A percentile compares a stretch with the other conserved stretches of the same genome.
These are phyloP conservation scores for Entonaema liquescens DNA, from an alignment of 495 filamentous ascomycete genomes.

Conservation along the genomic window DNA sequence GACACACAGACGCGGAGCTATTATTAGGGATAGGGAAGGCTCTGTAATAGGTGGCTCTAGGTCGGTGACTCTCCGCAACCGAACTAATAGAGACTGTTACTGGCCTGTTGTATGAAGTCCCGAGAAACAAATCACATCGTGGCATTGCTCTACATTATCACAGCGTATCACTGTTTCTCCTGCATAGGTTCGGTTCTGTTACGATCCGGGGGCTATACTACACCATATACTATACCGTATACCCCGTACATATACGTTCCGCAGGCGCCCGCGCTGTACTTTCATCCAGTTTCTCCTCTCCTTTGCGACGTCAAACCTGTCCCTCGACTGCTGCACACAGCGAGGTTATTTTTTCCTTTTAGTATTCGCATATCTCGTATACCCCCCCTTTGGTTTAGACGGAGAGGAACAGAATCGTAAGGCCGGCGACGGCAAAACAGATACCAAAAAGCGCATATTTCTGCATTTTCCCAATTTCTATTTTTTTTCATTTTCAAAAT, in stretches of 20 bases:
- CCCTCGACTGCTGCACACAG: slow-evolving; percentile 40
- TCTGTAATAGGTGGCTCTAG: slow-evolving; percentile 18
- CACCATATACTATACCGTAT: slow-evolving; percentile 32
- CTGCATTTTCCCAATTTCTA: slow-evolving; percentile 30
- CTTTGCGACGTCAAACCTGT: slow-evolving; percentile 47
- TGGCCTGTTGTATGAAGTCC: slow-evolving; percentile 38
- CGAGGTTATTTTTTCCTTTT: slow-evolving; percentile 46
- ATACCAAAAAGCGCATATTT: slow-evolving; percentile 41
- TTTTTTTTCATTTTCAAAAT: slow-evolving; percentile 41
- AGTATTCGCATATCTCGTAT: slow-evolving; percentile 47
- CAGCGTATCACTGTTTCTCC: slow-evolving; percentile 39
- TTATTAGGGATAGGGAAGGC: slow-evolving; percentile 45
- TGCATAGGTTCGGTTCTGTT: slow-evolving; percentile 35
- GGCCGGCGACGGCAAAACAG: slow-evolving; percentile 52
- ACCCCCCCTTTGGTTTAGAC: slow-evolving; percentile 37
- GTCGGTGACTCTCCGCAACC: slow-evolving; percentile 31
- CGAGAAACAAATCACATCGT: slow-evolving; percentile 48
- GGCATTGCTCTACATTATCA: slow-evolving; percentile 38
- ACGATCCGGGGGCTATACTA: slow-evolving; percentile 36
- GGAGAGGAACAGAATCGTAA: slow-evolving; percentile 35
- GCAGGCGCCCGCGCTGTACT: slow-evolving; percentile 50
- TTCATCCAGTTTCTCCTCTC: slow-evolving; percentile 42
- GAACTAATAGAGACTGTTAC: slow-evolving; percentile 27
- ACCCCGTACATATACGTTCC: slow-evolving; percentile 55
- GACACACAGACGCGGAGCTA: slow-evolving; percentile 42